Evolutionary conservation across 2,329 filamentous ascomycete genomes (phyloP), one percentile per base, ranked within the genome.

Genomic region (Trichoderma pleuroti): DNA sequence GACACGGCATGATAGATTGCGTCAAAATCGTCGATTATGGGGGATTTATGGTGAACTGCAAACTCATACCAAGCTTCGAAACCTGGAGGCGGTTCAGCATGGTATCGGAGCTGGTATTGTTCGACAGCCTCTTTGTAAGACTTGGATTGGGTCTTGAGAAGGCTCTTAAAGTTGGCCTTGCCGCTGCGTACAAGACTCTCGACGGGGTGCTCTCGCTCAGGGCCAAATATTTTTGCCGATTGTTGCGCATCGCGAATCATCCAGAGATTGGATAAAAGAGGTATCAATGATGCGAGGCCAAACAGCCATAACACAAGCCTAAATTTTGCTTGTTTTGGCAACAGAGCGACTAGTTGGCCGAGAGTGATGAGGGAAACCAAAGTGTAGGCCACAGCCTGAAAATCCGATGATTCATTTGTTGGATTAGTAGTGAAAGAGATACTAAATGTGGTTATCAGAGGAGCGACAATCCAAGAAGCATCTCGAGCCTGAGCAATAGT

Each of bases 41-140:
- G 84, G 0, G 93, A 91, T 28, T 86, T 79, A 54, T 81, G 80
- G 14, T 85, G 82, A 72, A 85, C 86, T 9, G 92, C 92, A 76
- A 92, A 94, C 36, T 91, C 85, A 77, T 90, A 94, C 93, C 93
- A 96, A 73, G 88, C 88, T 76, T 94, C 92, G 75, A 95, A 96
- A 72, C 91, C 86, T 3, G 89, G 91, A 14, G 93, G 93, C 18
- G 93, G 93, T 16, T 92, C 86, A 12, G 88, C 86, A 75, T 92
- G 71, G 72, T 86, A 80, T 10, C 84, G 81, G 26, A 81, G 79
- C 18, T 76, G 79, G 73, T 86, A 86, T 73, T 84, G 82, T 1
- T 75, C 72, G 0, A 82, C 80, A 0, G 84, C 84, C 1, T 75
- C 78, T 1, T 73, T 26, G n/a, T 78, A 80, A 0, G 72, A 81